Percentiles rank a stretch among this genome's conserved stretches.
phyloP scores from a whole-genome alignment of 73 alveolate species.

The Paramecium biaurelia region DNA sequence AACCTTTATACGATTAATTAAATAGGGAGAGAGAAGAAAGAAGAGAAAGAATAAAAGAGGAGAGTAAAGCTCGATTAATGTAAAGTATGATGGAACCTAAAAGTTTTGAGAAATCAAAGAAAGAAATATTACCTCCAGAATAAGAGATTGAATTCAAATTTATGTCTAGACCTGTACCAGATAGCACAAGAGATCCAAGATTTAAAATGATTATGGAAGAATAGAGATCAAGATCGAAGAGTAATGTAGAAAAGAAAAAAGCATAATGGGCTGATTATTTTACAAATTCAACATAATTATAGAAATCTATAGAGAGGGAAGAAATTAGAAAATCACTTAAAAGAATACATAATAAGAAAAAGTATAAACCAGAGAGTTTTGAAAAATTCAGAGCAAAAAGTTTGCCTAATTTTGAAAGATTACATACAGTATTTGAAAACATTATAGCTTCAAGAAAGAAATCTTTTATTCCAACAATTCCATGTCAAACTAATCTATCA shows the following conservation, averaged over 20 bases:
- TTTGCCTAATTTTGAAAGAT: conserved; percentile 15
- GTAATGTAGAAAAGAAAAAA: conserved; percentile 1
- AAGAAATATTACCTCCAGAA: background rate
- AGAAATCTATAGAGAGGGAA: background rate
- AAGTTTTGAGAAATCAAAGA: background rate
- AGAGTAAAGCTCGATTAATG: conserved; percentile 12
- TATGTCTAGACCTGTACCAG: background rate
- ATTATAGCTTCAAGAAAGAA: background rate
- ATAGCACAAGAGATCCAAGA: background rate
- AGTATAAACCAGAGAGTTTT: background rate
- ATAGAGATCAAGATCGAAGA: background rate
- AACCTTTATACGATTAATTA: conserved; percentile 20
- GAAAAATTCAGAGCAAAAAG: background rate
- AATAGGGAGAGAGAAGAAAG: conserved; percentile 41
- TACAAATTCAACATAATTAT: background rate
- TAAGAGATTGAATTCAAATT: background rate
- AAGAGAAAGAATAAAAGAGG: conserved; percentile 41
- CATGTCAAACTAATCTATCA: background rate
- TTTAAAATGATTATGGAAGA: background rate
- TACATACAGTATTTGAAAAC: background rate
- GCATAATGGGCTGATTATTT: conserved; percentile 34
- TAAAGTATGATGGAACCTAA: conserved; percentile 39
- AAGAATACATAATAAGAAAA: background rate
- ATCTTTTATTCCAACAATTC: background rate
- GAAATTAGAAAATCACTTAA: background rate